Conservation (phyloP, 192 early-diverging fungal species). For the Funneliformis mosseae region DNA sequence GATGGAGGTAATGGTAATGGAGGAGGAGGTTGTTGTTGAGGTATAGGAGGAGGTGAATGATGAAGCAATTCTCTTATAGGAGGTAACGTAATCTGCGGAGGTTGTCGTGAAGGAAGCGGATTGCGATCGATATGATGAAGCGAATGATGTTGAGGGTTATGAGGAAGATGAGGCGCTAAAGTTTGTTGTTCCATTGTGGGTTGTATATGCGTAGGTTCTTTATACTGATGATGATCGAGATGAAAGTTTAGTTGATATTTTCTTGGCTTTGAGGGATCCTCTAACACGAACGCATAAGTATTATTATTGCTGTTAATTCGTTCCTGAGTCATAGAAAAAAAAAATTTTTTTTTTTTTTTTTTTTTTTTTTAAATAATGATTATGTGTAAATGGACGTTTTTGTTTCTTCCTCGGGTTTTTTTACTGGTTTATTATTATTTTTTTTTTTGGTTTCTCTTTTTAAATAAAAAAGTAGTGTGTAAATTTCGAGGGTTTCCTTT, state of each 20-base stretch:
- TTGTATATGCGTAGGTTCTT: neutral
- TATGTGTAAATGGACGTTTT: neutral
- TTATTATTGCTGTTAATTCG: conserved; percentile 4
- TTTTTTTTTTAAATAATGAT: neutral
- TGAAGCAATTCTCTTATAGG: conserved; percentile 13
- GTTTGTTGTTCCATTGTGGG: neutral
- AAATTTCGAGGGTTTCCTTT: neutral
- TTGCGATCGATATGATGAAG: conserved; percentile 9
- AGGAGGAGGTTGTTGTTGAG: conserved; percentile 1
- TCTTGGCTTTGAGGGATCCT: conserved; percentile 28
- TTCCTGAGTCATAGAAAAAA: conserved; percentile 9
- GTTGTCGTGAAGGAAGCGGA: neutral
- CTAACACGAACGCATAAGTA: conserved; percentile 18
- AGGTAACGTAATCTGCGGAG: neutral
- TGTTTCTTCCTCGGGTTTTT: too few species aligned
- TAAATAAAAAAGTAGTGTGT: neutral
- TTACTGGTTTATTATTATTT: too few species aligned
- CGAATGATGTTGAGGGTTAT: neutral
- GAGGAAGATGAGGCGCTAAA: neutral
- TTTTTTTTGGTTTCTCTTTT: neutral
- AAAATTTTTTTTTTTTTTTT: neutral
- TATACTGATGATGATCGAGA: neutral
- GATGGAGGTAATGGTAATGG: neutral
- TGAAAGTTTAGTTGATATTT: conserved; percentile 24
- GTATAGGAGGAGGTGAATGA: neutral